These are phyloP conservation scores for Dictyostelium firmibasis DNA, from an alignment of 78 protist species.

Conservation along the genomic window DNA sequence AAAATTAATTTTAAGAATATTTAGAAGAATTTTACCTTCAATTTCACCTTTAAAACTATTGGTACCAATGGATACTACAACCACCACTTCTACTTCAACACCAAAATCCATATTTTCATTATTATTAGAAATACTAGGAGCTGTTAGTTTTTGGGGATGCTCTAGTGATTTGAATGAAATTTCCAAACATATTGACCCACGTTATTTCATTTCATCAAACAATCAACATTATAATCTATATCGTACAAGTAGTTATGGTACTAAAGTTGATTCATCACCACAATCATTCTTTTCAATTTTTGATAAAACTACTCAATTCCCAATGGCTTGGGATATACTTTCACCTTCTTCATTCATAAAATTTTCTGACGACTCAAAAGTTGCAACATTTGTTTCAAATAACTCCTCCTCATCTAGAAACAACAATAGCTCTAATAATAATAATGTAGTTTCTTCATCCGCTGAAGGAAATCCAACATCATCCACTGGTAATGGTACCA, in stretches of 20 bases:
- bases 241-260: slow-evolving; percentile 15
- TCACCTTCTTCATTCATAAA: neutral
- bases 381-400: slow-evolving; percentile 26
- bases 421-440: too few relatives aligned
- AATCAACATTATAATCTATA: slow-evolving; percentile 42
- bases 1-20: slow-evolving; percentile 49
- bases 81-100: neutral
- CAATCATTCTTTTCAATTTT: slow-evolving; percentile 67
- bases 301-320: slow-evolving; percentile 45
- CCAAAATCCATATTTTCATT: slow-evolving; percentile 36
- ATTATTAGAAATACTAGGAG: slow-evolving; percentile 63
- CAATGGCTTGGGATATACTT: slow-evolving; percentile 38
- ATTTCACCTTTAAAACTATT: slow-evolving; percentile 34
- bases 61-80: slow-evolving; percentile 6
- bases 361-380: slow-evolving; percentile 44
- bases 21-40: slow-evolving; percentile 62
- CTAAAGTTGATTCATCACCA: slow-evolving; percentile 73
- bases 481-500: neutral
- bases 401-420: neutral
- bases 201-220: slow-evolving; percentile 38
- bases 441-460: neutral
- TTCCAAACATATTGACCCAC: slow-evolving; percentile 58
- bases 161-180: slow-evolving; percentile 45
- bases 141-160: slow-evolving; percentile 68
- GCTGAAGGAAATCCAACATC: neutral